A percentile compares a stretch with the other conserved stretches of the same genome.
Evolutionary conservation across 495 filamentous ascomycete genomes (phyloP).

Genomic region (Trichoderma virens): DNA sequence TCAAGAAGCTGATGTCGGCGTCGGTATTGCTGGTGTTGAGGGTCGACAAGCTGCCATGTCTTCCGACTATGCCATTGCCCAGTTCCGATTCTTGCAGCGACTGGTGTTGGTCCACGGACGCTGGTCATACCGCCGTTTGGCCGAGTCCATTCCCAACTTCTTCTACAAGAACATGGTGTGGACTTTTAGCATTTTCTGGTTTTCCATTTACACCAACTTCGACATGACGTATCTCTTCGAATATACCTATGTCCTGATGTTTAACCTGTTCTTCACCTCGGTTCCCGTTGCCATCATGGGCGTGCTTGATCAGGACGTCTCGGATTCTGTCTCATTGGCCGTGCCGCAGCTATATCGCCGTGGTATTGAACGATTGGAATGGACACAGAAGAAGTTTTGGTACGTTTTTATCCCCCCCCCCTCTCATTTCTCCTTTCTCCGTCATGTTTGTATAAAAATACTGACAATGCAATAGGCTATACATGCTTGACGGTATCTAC

Average conservation of each 20-base stretch:
- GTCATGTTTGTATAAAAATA: not conserved
- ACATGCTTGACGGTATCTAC: constrained; percentile 93
- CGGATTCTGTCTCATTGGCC: constrained; percentile 84
- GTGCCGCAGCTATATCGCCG: constrained; percentile 93
- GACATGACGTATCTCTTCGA: constrained; percentile 96
- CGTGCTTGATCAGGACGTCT: constrained; percentile 95
- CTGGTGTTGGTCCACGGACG: constrained; percentile 92
- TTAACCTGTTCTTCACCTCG: constrained; percentile 96
- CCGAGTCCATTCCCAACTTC: constrained; percentile 95
- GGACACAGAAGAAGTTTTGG: constrained; percentile 97
- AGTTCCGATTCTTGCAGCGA: constrained; percentile 90
- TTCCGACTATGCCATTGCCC: constrained; percentile 95
- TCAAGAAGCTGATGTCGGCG: constrained; percentile 96
- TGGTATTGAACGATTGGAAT: constrained; percentile 94
- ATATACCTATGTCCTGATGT: constrained; percentile 92
- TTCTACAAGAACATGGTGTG: constrained; percentile 99
- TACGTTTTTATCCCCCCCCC: constrained; percentile 31
- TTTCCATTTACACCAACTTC: constrained; percentile 89
- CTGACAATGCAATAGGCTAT: constrained; percentile 54
- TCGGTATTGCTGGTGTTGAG: constrained; percentile 96
- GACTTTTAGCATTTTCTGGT: constrained; percentile 98
- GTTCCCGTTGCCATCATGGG: constrained; percentile 94
- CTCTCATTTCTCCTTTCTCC: not conserved
- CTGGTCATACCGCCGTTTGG: constrained; percentile 91
- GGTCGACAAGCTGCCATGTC: constrained; percentile 98